phyloP scores from a whole-genome alignment of 208 protist genomes.

The Phytomonas sp. region DNA sequence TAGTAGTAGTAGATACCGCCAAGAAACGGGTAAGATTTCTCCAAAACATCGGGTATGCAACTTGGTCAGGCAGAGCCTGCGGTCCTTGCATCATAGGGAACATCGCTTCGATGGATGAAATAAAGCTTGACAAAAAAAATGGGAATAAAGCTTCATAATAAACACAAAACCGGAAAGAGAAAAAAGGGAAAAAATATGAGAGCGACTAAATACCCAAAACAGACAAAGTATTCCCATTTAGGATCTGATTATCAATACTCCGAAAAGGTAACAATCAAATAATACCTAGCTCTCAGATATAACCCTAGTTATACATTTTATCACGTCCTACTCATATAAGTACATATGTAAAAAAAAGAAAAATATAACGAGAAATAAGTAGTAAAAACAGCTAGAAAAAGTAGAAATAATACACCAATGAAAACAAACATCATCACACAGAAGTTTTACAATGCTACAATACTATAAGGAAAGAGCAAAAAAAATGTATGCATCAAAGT shows the following conservation, averaged over 20 bases:
- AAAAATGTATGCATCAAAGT: background rate
- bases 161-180: background rate
- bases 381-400: background rate
- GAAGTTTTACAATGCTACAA: background rate
- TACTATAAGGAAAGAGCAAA: background rate
- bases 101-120: constrained; percentile 27
- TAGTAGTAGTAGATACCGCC: constrained; percentile 29
- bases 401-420: constrained; percentile 8
- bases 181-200: background rate
- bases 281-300: too few species aligned
- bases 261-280: too few species aligned
- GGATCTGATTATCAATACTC: background rate
- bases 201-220: background rate
- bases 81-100: constrained; percentile 71
- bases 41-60: constrained; percentile 64
- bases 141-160: background rate
- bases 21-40: constrained; percentile 65
- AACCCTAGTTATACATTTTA: too few species aligned
- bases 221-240: background rate
- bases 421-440: constrained; percentile 1
- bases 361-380: constrained; percentile 5
- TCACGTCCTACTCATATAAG: too few species aligned
- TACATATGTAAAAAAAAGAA: constrained; percentile 14
- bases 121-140: constrained; percentile 11
- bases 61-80: constrained; percentile 58